phyloP scores from a whole-genome alignment of 2,329 filamentous ascomycete species.

The Epichloe typhina region DNA sequence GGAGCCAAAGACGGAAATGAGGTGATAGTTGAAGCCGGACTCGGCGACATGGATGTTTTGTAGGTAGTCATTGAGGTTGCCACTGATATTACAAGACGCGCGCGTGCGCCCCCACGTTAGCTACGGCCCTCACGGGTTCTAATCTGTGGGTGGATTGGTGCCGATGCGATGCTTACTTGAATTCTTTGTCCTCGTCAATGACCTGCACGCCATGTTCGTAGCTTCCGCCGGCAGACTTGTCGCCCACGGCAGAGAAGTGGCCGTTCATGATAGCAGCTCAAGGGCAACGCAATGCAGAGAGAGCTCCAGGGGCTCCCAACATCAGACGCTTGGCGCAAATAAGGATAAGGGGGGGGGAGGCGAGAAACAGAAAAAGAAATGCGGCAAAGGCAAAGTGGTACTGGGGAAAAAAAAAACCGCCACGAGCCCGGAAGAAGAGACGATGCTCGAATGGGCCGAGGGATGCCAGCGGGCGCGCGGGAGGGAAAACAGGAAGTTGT shows the following conservation, averaged over 20 bases:
- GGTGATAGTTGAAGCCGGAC: constrained; percentile 96
- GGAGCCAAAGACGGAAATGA: constrained; percentile 97
- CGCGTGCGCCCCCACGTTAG: constrained; percentile 1
- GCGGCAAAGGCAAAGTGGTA: background rate
- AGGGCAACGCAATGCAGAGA: background rate
- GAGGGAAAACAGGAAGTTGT: background rate
- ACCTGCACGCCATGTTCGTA: constrained; percentile 96
- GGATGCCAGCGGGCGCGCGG: background rate
- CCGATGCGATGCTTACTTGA: constrained; percentile 56
- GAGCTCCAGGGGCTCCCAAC: background rate
- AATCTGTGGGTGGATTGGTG: background rate
- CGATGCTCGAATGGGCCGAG: constrained; percentile 1
- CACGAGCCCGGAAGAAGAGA: background rate
- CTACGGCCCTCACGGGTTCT: background rate
- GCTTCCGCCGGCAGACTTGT: constrained; percentile 46
- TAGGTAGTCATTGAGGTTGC: constrained; percentile 71
- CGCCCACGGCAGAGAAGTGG: constrained; percentile 64
- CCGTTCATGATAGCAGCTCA: constrained; percentile 49
- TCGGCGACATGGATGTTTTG: constrained; percentile 65
- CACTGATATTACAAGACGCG: constrained; percentile 31
- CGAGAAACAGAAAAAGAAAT: background rate
- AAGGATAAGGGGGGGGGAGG: background rate
- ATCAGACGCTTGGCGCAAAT: background rate
- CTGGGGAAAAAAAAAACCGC: background rate
- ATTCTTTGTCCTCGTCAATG: constrained; percentile 81